Evolutionary conservation across 176 grass and related monocot genomes (phyloP), one percentile per base, ranked within the genome.

Genomic region (Zoysia japonica): DNA sequence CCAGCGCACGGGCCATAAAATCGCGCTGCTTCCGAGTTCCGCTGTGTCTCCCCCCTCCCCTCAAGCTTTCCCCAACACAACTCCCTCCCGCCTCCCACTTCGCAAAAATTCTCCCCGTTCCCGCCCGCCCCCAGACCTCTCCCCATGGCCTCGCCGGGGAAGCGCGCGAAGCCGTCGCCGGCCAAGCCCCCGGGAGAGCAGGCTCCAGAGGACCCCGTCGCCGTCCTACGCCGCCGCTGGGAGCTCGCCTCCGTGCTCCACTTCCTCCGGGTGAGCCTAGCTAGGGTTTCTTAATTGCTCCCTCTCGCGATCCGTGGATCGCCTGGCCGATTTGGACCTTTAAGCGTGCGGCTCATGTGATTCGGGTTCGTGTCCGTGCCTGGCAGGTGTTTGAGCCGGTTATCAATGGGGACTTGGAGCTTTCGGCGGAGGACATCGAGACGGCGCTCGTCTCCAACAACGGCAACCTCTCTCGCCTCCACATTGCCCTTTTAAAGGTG

Each of bases 221-320:
- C n/a, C 5, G 75, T 75, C 44, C 87, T 97, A 64, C 95, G 95
- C 65, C 83, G 62, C 61, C 83, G 90, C 2, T 98, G 95, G 95
- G 91, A 98, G 80, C 78, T 98, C 70, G 92, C 95, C n/a, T 94
- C 89, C 17, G 95, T 97, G 17, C 85, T 97, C 54, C 80, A 97
- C 59, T 94, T 97, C 16, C 74, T 94, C 36, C 61, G 66, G 60
- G 95, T 94, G 75, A 83, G 89, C 73, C 64, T 86, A 86, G 80
- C 64, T 86, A 86, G 80, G 80, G 71, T 80, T 76, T 80, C 46
- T 39, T 72, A 28, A 28, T 28, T 28, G 28, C 46, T 3, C 5
- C 0, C 13, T 43, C 15, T 44, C 11, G 9, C 14, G 37, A 38
- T 61, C 43, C 52, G 61, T 6, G 49, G 47, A 41, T 69, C 36